Conservation (phyloP, 106 monocot species). For the Allium sativum region DNA sequence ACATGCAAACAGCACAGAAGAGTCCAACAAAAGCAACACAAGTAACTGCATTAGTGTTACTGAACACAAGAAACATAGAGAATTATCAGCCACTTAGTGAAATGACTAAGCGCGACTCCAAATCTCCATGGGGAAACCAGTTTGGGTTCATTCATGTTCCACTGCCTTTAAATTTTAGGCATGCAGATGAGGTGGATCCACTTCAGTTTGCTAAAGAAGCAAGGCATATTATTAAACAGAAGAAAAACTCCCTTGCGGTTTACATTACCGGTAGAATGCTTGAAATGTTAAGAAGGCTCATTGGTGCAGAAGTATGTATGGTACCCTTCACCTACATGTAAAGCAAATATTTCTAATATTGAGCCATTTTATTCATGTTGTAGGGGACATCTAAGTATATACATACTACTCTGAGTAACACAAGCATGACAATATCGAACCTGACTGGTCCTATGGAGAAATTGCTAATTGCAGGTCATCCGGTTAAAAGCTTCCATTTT, state of each 20-base stretch:
- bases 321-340: too few relatives aligned
- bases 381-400: constrained; percentile 46
- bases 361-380: background rate
- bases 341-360: too few relatives aligned
- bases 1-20: constrained; percentile 15
- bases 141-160: constrained; percentile 60
- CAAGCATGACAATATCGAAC: constrained; percentile 66
- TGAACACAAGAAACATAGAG: constrained; percentile 46
- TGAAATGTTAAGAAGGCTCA: constrained; percentile 32
- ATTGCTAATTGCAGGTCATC: constrained; percentile 43
- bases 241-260: constrained; percentile 48
- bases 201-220: constrained; percentile 32
- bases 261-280: constrained; percentile 44
- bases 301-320: constrained; percentile 52
- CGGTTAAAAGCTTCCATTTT: constrained; percentile 50
- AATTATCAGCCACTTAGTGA: constrained; percentile 27
- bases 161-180: constrained; percentile 22
- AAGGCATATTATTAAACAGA: constrained; percentile 36
- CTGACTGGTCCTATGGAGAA: constrained; percentile 52
- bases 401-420: constrained; percentile 42
- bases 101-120: constrained; percentile 23
- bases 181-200: constrained; percentile 26
- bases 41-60: constrained; percentile 46
- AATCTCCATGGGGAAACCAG: constrained; percentile 60
- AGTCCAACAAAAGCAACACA: background rate